Evolutionary conservation across 73 alveolate genomes (phyloP), one percentile per base, ranked within the genome.

Genomic region (Tetrahymena elliotti): DNA sequence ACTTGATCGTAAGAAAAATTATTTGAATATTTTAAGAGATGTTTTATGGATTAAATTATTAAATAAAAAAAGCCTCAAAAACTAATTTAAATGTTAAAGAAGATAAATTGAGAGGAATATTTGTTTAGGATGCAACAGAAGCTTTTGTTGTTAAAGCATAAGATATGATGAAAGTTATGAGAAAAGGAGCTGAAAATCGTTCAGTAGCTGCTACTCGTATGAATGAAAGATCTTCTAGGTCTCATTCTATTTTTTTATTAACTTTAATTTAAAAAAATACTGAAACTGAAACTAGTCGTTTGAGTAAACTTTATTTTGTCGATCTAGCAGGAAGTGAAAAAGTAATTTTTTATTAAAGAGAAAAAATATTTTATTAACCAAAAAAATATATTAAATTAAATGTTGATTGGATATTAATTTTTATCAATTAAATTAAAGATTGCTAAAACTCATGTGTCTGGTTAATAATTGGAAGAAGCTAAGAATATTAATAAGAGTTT

Each of bases 301-400:
- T 97, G 0, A 99, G 99, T 13, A 98, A 98, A 96, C 97, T 99
- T 11, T 98, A 97, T 94, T 98, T 98, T 93, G 99, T 98, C 36
- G 99, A 99, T 97, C 93, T 99, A 53, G 99, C 99, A 15, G 99
- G 99, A 24, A 98, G 99, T 93, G 99, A 99, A 97, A 98, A 98
- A 36, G 88, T 68, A 68, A 68, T 18, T 10, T 47, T 13, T 47
- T 47, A 47, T 47, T 40, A 40, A 4, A 4, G 53, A 40, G 15
- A 7, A 7, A 40, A 1, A 40, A 8, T 4, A 40, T 40, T 40
- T 40, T 40, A 8, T 8, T 40, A 22, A 40, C 1, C 15, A 40
- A 47, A 27, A 47, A 6, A 47, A 47, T 18, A 47, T 12, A 41
- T 41, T 47, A 4, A 47, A 18, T 1, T 12, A 47, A 3, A 0